Base-by-base conservation (phyloP, 371 early-diverging fungal species). In the Umbelopsis sp. region DNA sequence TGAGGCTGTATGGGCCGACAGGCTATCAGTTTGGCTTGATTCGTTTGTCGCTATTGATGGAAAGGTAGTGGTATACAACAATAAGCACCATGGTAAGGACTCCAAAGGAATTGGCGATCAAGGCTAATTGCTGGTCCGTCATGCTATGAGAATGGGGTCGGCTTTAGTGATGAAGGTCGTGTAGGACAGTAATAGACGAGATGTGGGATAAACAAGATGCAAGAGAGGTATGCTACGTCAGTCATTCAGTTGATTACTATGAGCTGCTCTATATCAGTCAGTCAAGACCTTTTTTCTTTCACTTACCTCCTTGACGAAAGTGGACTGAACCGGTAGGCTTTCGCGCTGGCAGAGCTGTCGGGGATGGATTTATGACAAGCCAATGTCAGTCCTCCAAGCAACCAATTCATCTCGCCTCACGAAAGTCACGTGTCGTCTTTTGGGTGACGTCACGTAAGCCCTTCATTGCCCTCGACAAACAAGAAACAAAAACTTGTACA, bases 11-110 rank as follows among this genome's bases (percentile, higher is more conserved):
- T 37, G 22, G 11, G 8, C 14, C 7, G 51, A 9, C 12, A 11
- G 41, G 37, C 48, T 29, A 50, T 51, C 11, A 50, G 32, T 38
- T 48, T 66, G 65, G n/a, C 64, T 68, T 57, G 67, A 64, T 66
- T 67, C 71, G 41, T 10, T 66, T 32, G 66, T 50, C 44, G 68
- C 72, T 44, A 66, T 87, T 87, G 67, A 87, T 83, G 10, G 84
- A 69, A 48, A 87, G 73, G 65, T 78, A 87, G 48, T 87, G 88
- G 69, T 87, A 87, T 32, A 77, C 78, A 51, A 87, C 83, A 62
- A 87, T 87, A 35, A 87, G 80, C 24, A 85, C 20, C 88, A 87
- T 85, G 66, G 86, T 82, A 14, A 82, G 35, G 37, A 85, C 82
- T 67, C 86, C 86, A 48, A 87, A 74, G 50, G 83, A 75, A 65